Evolutionary conservation across 768 basidiomycete genomes (phyloP).

Genomic region (Russula griseocarnosa): DNA sequence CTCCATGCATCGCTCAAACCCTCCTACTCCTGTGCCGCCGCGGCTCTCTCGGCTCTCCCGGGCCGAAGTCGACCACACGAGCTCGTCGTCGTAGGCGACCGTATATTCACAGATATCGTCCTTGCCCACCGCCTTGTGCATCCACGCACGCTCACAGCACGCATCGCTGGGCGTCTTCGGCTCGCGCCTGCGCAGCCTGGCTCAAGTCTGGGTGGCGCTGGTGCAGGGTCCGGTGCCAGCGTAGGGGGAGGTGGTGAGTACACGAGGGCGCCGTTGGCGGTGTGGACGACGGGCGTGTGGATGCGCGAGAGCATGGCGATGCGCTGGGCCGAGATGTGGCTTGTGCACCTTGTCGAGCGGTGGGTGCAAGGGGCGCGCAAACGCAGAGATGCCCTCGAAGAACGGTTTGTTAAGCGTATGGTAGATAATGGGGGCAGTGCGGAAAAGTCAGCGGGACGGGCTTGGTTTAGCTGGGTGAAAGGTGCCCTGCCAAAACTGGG

Average conservation of each 20-base stretch:
- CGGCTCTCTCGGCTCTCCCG: constrained; percentile 47
- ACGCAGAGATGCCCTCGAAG: constrained; percentile 16
- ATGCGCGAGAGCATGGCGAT: constrained; percentile 56
- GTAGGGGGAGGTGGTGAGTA: constrained; percentile 20
- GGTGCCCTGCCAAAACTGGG: constrained; percentile 1
- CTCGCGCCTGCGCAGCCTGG: background rate
- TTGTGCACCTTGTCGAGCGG: constrained; percentile 46
- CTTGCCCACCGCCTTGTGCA: constrained; percentile 70
- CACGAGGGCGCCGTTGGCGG: constrained; percentile 49
- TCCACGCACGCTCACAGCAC: constrained; percentile 14
- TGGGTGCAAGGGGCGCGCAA: constrained; percentile 34
- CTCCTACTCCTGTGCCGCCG: constrained; percentile 64
- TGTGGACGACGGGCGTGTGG: constrained; percentile 75
- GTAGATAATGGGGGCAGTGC: constrained; percentile 3
- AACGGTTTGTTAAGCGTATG: constrained; percentile 26
- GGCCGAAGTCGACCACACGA: constrained; percentile 62
- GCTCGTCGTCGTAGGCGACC: constrained; percentile 84
- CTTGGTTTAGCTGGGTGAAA: constrained; percentile 18
- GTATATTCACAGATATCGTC: constrained; percentile 88
- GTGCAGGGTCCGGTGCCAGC: background rate
- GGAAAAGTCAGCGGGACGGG: background rate
- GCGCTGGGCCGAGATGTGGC: constrained; percentile 53
- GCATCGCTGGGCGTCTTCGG: constrained; percentile 13
- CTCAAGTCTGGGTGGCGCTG: background rate
- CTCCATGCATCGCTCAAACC: constrained; percentile 77